Base-by-base conservation (phyloP, 345 rosid genomes). In the Citropsis articulata region DNA sequence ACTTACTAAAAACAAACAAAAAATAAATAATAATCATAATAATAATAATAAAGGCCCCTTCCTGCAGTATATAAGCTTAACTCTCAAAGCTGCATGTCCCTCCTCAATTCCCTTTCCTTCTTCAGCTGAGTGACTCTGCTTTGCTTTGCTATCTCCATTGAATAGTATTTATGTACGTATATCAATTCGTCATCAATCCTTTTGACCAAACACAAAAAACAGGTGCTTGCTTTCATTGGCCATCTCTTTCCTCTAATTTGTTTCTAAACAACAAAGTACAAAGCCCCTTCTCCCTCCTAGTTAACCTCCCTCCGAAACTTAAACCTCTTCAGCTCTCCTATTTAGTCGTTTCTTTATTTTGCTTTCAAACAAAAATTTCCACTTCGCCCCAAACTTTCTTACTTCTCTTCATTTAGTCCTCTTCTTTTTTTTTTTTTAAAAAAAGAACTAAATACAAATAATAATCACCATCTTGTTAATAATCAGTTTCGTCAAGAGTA, bases 331-430 rank as follows among this genome's bases (percentile, higher is more conserved):
- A 25, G 42, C 14, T 16, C 38, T 35, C 35, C 7, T 5, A 21
- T 75, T 5, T 28, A 36, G 24, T 36, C 48, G 13, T 55, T 18
- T 16, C 83, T 71, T 78, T 30, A 6, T 71, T 64, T 68, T 63
- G 70, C 77, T 77, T 62, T 50, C 55, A 27, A 48, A 73, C 66
- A 76, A 62, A 22, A 5, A 38, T 18, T n/a, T 38, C n/a, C 55
- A 65, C 38, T 7, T 45, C 3, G 36, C 35, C 10, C 60, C 38
- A 48, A 14, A 16, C 24, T 48, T 45, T 18, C 73, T n/a, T 70
- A 35, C 4, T 24, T 28, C 14, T 28, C 14, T 68, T 68, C 55
- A 40, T 22, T 40, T 7, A 68, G 16, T 24, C 28, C 22, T 2
- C 0, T 18, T 4, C 1, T 48, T 48, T 27, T 36, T 48, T 16